Evolutionary conservation across 345 rosid genomes (phyloP).

Genomic region (Aquilaria yunnanensis): DNA sequence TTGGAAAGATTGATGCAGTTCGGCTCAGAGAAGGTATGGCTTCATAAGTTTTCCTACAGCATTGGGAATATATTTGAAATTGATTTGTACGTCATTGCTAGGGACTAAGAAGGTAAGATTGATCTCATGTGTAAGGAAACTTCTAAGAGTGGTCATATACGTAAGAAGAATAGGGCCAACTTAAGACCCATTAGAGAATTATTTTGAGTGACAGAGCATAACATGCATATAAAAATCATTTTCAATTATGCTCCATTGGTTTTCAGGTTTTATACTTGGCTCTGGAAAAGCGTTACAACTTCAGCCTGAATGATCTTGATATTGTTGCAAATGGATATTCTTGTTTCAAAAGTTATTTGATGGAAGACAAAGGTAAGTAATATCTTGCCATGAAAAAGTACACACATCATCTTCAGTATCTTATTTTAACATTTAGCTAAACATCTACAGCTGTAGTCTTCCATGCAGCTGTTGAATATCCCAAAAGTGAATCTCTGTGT

Average conservation of each 20-base stretch:
- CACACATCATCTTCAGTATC: neutral
- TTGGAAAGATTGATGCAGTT: slow-evolving; percentile 42
- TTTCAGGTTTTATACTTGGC: slow-evolving; percentile 70
- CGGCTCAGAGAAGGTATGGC: slow-evolving; percentile 36
- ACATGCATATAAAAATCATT: too few relatives aligned
- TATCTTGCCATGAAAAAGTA: neutral
- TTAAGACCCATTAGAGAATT: too few relatives aligned
- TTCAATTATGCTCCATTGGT: neutral
- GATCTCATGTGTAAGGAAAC: too few relatives aligned
- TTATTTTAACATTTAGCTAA: slow-evolving; percentile 1
- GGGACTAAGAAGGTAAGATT: too few relatives aligned
- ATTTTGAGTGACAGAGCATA: too few relatives aligned
- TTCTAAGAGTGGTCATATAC: too few relatives aligned
- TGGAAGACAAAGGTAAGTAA: slow-evolving; percentile 38
- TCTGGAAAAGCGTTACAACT: slow-evolving; percentile 90
- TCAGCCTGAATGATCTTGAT: slow-evolving; percentile 63
- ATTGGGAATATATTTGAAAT: too few relatives aligned
- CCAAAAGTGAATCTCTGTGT: slow-evolving; percentile 12
- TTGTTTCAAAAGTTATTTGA: slow-evolving; percentile 51
- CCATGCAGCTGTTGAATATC: slow-evolving; percentile 26
- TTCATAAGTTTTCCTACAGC: neutral
- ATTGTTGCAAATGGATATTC: slow-evolving; percentile 82
- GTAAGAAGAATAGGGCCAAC: too few relatives aligned
- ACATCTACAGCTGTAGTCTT: slow-evolving; percentile 3
- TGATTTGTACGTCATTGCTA: too few relatives aligned